Evolutionary conservation across 139 green algal species (phyloP), one percentile per base, ranked within the genome.

Genomic region (Chlorella vulgaris): DNA sequence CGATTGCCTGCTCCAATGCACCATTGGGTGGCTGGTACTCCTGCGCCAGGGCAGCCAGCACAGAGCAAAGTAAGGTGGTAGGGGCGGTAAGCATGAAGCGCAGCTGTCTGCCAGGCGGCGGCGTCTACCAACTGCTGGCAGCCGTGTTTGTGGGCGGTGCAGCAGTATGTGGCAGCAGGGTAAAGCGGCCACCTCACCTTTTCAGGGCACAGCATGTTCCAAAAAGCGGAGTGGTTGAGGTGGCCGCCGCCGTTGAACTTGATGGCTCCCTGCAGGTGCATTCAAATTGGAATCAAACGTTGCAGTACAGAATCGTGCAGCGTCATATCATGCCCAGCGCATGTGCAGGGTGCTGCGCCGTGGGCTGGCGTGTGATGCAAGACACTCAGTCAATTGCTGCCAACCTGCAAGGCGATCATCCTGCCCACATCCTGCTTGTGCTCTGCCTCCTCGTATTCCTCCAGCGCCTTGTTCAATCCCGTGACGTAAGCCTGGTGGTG

Each of bases 181-280:
- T 55, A 24, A n/a, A n/a, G n/a, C 47, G 10, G 13, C 47, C 47
- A 18, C 24, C 70, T n/a, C 69, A 94, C 93, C 85, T 96, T 97
- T 40, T 86, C 77, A 19, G 96, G 91, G 21, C 73, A 83, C 13
- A 99, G 86, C 85, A 97, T 98, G 51, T 94, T 91, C 96, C 96
- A 99, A 90, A 99, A 99, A 80, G 98, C 96, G 51, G 87, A 92
- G 85, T 99, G 96, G 86, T 99, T 99, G 55, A 99, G 80, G 87
- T 99, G 96, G 19, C 96, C 94, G 82, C 96, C 96, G 19, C 95
- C 96, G 79, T 99, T 99, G 89, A 99, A 99, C 76, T 98, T 97
- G 69, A 99, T 89, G 18, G 92, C n/a, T n/a, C n/a, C n/a, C n/a
- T n/a, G n/a, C n/a, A n/a, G n/a, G n/a, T n/a, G n/a, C n/a, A n/a